phyloP scores from a whole-genome alignment of 2,329 filamentous ascomycete genomes.

The Aspergillus unguis region DNA sequence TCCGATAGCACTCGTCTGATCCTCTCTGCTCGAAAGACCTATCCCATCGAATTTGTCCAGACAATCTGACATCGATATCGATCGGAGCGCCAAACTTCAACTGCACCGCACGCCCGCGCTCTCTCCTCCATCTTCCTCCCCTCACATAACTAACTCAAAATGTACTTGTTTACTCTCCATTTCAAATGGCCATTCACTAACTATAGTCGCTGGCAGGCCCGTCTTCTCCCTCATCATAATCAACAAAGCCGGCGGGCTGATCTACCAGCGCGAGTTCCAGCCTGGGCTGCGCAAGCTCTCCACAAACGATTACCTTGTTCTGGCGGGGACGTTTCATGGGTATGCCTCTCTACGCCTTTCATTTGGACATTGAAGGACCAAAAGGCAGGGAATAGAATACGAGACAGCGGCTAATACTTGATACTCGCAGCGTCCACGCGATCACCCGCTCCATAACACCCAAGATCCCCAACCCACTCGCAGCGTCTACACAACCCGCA shows the following conservation, averaged over 20 bases:
- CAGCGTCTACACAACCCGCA: conserved; percentile 3
- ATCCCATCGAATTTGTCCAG: too few species aligned
- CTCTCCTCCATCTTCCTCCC: background rate
- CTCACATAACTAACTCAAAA: background rate
- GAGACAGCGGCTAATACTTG: background rate
- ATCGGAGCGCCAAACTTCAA: background rate
- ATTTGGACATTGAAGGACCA: background rate
- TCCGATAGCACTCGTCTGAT: background rate
- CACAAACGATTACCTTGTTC: conserved; percentile 93
- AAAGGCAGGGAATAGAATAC: background rate
- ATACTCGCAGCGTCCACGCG: conserved; percentile 55
- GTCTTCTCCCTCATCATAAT: conserved; percentile 95
- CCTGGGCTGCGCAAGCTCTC: conserved; percentile 81
- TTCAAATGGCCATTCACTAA: background rate
- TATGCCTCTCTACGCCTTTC: conserved; percentile 38
- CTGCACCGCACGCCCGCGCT: background rate
- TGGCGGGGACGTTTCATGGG: conserved; percentile 97
- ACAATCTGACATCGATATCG: too few species aligned
- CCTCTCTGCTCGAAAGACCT: too few species aligned
- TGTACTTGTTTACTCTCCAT: background rate
- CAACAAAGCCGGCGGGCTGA: conserved; percentile 94
- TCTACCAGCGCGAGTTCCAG: conserved; percentile 94
- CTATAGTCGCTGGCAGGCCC: conserved; percentile 62
- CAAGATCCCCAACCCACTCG: conserved; percentile 29
- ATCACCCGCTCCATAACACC: conserved; percentile 58